Evolutionary conservation across 129 eudicot genomes (phyloP), one percentile per base, ranked within the genome.

Genomic region (Flaveria ramosissima): DNA sequence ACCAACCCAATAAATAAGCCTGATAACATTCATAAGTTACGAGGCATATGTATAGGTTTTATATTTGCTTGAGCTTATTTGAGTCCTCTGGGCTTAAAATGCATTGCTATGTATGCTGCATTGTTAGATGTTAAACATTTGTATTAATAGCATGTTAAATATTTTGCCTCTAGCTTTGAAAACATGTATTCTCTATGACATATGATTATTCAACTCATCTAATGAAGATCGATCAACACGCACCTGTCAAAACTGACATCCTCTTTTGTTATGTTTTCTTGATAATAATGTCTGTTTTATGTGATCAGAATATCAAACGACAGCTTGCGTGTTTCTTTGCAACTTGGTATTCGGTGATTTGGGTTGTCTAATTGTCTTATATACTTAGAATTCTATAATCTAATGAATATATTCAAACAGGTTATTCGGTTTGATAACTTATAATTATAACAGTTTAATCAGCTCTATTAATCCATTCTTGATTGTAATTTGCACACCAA

Each of bases 401-500:
- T 55, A 15, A n/a, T 53, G 36, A 32, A 5, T 15, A 21, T 60
- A 15, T 60, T 15, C 12, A 63, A 41, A 41, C 55, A 56, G 68
- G 3, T 26, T 20, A 63, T n/a, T 64, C 20, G 20, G 63, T 11
- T 47, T 74, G 57, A 19, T 59, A 15, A 48, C 36, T 52, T 23
- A 17, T 5, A 2, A 55, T 1, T 19, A 17, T 55, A 17, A 19
- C 13, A 8, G 62, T 55, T 15, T 26, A 23, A 14, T 63, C 20
- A 32, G 45, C 39, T 3, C 36, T 3, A 60, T 60, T 15, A n/a
- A 3, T 1, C n/a, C 15, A 60, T 61, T 61, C 16, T 26, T 63
- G 46, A 6, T 63, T 63, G 69, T 11, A 63, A 63, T 63, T 13
- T 63, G 47, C 69, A 27, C 62, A 19, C 62, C 62, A 52, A n/a